Base-by-base conservation (phyloP, 768 basidiomycete species). In the Epithele typhae region DNA sequence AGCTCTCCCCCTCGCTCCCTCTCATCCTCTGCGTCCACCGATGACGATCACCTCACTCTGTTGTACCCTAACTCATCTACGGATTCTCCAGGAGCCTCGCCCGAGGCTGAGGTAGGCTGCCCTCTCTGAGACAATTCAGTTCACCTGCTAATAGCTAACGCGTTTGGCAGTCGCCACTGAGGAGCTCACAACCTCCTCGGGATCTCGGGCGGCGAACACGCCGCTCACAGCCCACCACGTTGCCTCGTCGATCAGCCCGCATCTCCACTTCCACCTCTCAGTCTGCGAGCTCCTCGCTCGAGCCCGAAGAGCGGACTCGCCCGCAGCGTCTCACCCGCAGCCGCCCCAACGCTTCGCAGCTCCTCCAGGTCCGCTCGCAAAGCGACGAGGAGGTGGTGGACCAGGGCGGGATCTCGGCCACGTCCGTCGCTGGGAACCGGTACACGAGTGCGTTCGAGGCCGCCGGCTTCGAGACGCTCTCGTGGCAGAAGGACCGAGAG, bases 401-500 rank as follows among this genome's bases (percentile, higher is more conserved):
- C 0, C 30, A 47, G 6, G 46, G 51, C 22, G 46, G 43, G 10
- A 40, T 45, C 18, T 25, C 47, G 5, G 39, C 39, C 12, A 30
- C 37, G 4, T 11, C 11, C 39, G 25, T 11, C 43, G 15, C 30
- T 32, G 9, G 30, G 15, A 11, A 33, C 45, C 19, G 36, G 12
- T 48, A 33, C 34, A 9, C 25, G n/a, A 25, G 45, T 19, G 45
- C 33, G 8, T 53, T 48, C 38, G 25, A 21, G 21, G 43, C 45
- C 21, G 53, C 51, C 25, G 60, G 57, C 5, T 49, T 55, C 27
- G 37, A 49, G 30, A 37, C 53, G 10, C 21, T 58, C 25, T 53
- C 55, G 2, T 62, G 57, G 57, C 34, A 49, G 35, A 51, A 46
- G 34, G 52, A 59, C 43, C 44, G 48, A 18, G 36, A 37, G 18